Percentiles rank a stretch among this genome's conserved stretches.
phyloP scores from a whole-genome alignment of 257 asterid genomes.

The Solanum peruvianum region DNA sequence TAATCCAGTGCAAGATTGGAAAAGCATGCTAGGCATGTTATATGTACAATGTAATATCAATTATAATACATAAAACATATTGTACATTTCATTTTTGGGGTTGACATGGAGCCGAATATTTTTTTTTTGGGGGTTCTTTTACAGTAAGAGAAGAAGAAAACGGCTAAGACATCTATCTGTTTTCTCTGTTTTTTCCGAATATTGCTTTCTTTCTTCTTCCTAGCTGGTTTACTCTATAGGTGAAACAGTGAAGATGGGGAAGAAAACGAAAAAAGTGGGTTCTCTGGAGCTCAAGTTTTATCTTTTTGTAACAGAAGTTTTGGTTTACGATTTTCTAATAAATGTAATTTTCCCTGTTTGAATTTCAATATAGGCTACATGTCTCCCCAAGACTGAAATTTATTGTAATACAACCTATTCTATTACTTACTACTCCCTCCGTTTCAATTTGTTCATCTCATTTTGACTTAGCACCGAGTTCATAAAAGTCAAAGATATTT shows the following conservation, averaged over 20 bases:
- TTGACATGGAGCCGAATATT: background rate
- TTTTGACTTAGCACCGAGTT: background rate
- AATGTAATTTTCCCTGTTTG: background rate
- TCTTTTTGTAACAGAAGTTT: background rate
- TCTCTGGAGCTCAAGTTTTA: background rate
- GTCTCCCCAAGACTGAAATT: background rate
- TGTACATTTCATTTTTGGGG: background rate
- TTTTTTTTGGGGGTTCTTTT: background rate
- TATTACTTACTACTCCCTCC: background rate
- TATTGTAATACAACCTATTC: background rate
- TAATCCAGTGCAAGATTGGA: slow-evolving; percentile 37
- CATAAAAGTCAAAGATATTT: background rate
- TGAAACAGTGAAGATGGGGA: background rate
- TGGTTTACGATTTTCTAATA: background rate
- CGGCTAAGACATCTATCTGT: background rate
- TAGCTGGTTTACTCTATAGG: background rate
- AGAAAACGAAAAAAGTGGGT: background rate
- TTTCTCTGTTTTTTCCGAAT: background rate
- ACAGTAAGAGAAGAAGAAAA: background rate
- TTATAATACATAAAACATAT: background rate
- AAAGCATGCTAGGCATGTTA: slow-evolving; percentile 3
- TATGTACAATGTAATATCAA: background rate
- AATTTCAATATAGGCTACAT: background rate
- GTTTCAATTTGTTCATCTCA: background rate
- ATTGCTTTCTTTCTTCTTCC: background rate